Evolutionary conservation across 176 grass and related monocot species (phyloP).

Genomic region (Areca catechu): DNA sequence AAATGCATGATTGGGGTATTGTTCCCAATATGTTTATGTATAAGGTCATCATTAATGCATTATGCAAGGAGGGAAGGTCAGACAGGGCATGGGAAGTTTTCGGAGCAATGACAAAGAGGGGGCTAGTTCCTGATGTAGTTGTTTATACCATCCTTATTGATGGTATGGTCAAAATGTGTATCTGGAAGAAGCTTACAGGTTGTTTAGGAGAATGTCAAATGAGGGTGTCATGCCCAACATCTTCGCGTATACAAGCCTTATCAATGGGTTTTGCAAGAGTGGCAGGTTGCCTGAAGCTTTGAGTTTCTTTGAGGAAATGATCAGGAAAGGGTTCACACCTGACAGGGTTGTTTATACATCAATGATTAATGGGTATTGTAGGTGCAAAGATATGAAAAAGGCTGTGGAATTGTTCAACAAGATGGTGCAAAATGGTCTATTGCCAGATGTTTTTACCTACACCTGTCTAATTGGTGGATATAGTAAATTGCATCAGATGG

Average conservation of each 20-base stretch:
- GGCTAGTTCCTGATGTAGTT: slow-evolving; percentile 39
- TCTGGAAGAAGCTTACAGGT: slow-evolving; percentile 37
- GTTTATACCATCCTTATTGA: slow-evolving; percentile 59
- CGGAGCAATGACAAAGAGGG: slow-evolving; percentile 3
- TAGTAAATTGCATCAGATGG: slow-evolving; percentile 50
- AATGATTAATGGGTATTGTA: neutral
- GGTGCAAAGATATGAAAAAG: neutral
- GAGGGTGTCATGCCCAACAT: slow-evolving; percentile 37
- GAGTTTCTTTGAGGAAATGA: slow-evolving; percentile 37
- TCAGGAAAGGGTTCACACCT: slow-evolving; percentile 16
- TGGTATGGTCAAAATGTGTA: slow-evolving; percentile 53
- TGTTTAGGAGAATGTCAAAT: slow-evolving; percentile 32
- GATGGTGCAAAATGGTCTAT: slow-evolving; percentile 12
- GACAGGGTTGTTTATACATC: slow-evolving; percentile 22
- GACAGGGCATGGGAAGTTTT: no score
- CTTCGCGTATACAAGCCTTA: slow-evolving; percentile 48
- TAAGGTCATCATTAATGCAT: no score
- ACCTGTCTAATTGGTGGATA: slow-evolving; percentile 58
- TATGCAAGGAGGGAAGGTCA: no score
- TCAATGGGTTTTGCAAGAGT: slow-evolving; percentile 46
- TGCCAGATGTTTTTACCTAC: slow-evolving; percentile 54
- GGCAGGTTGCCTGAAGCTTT: slow-evolving; percentile 32
- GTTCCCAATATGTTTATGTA: no score
- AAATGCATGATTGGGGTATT: no score
- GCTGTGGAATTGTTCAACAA: neutral